phyloP scores from a whole-genome alignment of 2,329 filamentous ascomycete species.

The Sarocladium kiliense region DNA sequence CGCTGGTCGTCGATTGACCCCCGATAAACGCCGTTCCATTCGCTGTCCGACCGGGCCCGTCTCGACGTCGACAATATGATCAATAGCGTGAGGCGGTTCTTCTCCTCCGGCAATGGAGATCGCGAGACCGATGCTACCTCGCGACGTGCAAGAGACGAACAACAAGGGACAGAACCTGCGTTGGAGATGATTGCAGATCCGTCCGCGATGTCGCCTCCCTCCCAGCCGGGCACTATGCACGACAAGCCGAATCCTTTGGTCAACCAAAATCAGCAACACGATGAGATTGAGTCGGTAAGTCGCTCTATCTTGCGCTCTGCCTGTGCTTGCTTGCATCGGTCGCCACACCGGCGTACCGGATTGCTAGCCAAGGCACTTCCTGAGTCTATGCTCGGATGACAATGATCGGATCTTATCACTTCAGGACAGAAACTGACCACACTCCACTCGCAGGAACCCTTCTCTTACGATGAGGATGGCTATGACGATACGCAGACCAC shows the following conservation, averaged over 20 bases:
- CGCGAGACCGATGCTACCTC: background rate
- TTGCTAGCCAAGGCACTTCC: too few species aligned
- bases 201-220: background rate
- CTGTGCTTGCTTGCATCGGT: too few species aligned
- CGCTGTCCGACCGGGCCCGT: background rate
- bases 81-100: constrained; percentile 4
- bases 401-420: background rate
- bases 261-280: background rate
- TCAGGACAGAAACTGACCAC: background rate
- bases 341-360: too few species aligned
- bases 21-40: background rate
- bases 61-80: background rate
- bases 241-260: background rate
- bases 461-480: constrained; percentile 34
- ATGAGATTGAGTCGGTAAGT: background rate
- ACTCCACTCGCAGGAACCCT: constrained; percentile 22
- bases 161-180: background rate
- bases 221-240: background rate
- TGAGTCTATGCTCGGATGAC: background rate
- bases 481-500: constrained; percentile 23
- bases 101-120: background rate
- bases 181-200: background rate
- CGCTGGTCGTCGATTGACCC: background rate
- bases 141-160: background rate
- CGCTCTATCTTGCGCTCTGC: background rate